Evolutionary conservation across 768 basidiomycete species (phyloP).

Genomic region (Pholiota molesta): DNA sequence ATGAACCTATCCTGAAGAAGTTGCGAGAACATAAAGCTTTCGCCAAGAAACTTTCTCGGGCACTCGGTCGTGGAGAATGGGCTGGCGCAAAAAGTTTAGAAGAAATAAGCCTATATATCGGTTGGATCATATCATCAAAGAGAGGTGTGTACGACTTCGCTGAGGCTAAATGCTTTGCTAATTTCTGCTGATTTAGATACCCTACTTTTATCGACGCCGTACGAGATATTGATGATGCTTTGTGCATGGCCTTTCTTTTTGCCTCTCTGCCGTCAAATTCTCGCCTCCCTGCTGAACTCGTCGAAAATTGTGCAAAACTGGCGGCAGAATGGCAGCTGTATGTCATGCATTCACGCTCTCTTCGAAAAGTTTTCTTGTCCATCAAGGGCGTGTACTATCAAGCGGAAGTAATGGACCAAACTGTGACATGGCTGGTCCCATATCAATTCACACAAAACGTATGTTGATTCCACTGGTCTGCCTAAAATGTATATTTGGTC

Average conservation of each 20-base stretch:
- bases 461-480: constrained; percentile 25
- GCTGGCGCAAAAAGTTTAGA: constrained; percentile 91
- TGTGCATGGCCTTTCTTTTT: constrained; percentile 94
- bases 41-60: constrained; percentile 93
- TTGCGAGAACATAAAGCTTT: constrained; percentile 98
- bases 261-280: constrained; percentile 87
- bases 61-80: constrained; percentile 95
- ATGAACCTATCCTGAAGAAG: constrained; percentile 93
- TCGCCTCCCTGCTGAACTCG: constrained; percentile 78
- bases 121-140: constrained; percentile 96
- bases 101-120: constrained; percentile 91
- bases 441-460: constrained; percentile 98
- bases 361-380: constrained; percentile 91
- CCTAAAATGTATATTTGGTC: constrained; percentile 2
- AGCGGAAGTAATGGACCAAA: constrained; percentile 92
- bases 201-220: constrained; percentile 96
- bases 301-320: constrained; percentile 89
- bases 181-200: constrained; percentile 58
- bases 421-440: constrained; percentile 93
- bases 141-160: constrained; percentile 62
- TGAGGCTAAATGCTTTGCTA: background rate
- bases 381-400: constrained; percentile 99
- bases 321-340: constrained; percentile 97
- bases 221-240: constrained; percentile 94
- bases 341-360: constrained; percentile 81